Base-by-base conservation (phyloP, 768 basidiomycete genomes). In the Trametes punicea region DNA sequence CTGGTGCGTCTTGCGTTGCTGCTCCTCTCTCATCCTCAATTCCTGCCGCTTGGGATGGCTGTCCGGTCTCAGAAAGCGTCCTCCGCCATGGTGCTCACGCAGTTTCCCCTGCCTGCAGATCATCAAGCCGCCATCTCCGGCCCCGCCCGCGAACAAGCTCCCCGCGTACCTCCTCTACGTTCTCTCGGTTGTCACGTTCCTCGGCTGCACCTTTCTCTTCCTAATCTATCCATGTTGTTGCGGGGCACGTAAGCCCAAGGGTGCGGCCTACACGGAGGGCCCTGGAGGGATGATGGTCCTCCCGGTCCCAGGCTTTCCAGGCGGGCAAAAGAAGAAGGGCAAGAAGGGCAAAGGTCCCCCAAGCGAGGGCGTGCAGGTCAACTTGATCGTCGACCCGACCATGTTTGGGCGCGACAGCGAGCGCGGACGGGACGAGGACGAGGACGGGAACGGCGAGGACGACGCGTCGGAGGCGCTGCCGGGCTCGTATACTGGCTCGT, bases 301-400 rank as follows among this genome's bases (percentile, higher is more conserved):
- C 36, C 85, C 86, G 39, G 79, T 87, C 2, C 78, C 82, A 34
- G 76, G 78, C 11, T 69, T 82, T 10, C 74, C 74, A 0, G 76
- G 75, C 1, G 70, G 70, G 4, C 76, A 78, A 20, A 74, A 73
- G 63, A 75, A 75, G 59, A 73, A 69, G 30, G 71, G 72, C 31
- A 75, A 73, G 39, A 72, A 71, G n/a, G 71, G 69, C 63, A 70
- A 68, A 29, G 66, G 67, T 10, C 48, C 61, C 30, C 49, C 57
- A 18, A 55, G 58, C 6, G 72, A 64, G 10, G 79, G 80, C 62
- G 81, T 88, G 2, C 87, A 88, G 57, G 84, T 88, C 46, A 88
- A 88, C 67, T 73, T 88, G 41, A 87, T 88, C 57, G 83, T 88
- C 27, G 85, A 87, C 62, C 86, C 87, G 6, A 73, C 73, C 6